These are phyloP conservation scores for Coemansia sp. DNA, from an alignment of 192 early-diverging fungal species.

Conservation along the genomic window DNA sequence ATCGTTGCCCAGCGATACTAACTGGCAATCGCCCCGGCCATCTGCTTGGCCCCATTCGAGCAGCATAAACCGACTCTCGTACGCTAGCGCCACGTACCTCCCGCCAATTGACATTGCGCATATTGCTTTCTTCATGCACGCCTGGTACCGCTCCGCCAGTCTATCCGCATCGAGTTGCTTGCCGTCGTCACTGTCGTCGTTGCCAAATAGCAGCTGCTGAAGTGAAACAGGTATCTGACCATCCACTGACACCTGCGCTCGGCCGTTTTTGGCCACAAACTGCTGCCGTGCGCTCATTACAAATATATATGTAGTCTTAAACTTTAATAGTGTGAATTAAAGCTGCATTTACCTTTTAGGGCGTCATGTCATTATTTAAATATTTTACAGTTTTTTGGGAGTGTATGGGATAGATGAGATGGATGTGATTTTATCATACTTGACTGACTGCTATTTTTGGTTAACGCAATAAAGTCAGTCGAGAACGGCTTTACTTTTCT, in stretches of 20 bases:
- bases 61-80: conserved; percentile 35
- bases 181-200: neutral
- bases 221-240: conserved; percentile 27
- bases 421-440: no score
- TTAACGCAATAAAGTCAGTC: no score
- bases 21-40: conserved; percentile 13
- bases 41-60: conserved; percentile 17
- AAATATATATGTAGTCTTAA: neutral
- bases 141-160: neutral
- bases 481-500: no score
- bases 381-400: no score
- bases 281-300: conserved; percentile 5
- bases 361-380: no score
- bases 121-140: conserved; percentile 6
- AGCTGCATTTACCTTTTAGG: no score
- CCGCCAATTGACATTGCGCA: conserved; percentile 32
- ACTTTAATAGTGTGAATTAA: no score
- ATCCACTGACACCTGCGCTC: conserved; percentile 9
- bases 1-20: conserved; percentile 42
- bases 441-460: no score
- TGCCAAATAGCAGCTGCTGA: conserved; percentile 30
- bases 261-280: conserved; percentile 29
- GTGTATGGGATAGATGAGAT: no score
- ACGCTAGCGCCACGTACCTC: conserved; percentile 26
- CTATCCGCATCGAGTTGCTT: neutral